Conservation (phyloP, 768 basidiomycete species). For the Lyophyllum atratum region DNA sequence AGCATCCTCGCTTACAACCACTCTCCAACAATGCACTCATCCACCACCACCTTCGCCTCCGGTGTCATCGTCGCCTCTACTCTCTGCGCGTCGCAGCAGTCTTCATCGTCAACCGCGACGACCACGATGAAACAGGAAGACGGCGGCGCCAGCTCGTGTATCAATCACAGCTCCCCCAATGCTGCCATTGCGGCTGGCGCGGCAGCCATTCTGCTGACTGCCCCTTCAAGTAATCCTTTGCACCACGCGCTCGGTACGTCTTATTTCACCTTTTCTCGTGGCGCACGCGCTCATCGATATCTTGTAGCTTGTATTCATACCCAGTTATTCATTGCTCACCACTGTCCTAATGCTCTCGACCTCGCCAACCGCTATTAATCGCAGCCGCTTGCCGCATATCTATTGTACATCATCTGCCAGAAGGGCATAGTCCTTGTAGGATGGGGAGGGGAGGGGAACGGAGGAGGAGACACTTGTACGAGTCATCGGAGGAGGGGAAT, state of each 20-base stretch:
- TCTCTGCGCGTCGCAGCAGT: constrained; percentile 10
- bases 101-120: constrained; percentile 22
- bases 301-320: constrained; percentile 7
- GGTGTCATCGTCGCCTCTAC: constrained; percentile 16
- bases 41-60: constrained; percentile 16
- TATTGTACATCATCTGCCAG: constrained; percentile 14
- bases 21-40: constrained; percentile 26
- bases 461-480: constrained; percentile 19
- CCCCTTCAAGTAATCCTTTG: constrained; percentile 55
- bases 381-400: constrained; percentile 11
- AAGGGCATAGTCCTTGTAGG: constrained; percentile 18
- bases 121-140: constrained; percentile 9
- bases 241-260: constrained; percentile 9
- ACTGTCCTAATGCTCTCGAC: constrained; percentile 21
- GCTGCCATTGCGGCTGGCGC: constrained; percentile 78
- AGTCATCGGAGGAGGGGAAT: constrained; percentile 31
- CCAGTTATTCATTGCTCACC: constrained; percentile 12
- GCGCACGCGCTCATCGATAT: constrained; percentile 10
- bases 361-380: constrained; percentile 13
- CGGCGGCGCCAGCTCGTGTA: constrained; percentile 29
- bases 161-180: constrained; percentile 66
- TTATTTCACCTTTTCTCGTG: neutral
- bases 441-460: constrained; percentile 4
- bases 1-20: constrained; percentile 8
- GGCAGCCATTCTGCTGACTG: constrained; percentile 60